phyloP scores from a whole-genome alignment of 176 grass and related monocot genomes.

The Elymus sibiricus region DNA sequence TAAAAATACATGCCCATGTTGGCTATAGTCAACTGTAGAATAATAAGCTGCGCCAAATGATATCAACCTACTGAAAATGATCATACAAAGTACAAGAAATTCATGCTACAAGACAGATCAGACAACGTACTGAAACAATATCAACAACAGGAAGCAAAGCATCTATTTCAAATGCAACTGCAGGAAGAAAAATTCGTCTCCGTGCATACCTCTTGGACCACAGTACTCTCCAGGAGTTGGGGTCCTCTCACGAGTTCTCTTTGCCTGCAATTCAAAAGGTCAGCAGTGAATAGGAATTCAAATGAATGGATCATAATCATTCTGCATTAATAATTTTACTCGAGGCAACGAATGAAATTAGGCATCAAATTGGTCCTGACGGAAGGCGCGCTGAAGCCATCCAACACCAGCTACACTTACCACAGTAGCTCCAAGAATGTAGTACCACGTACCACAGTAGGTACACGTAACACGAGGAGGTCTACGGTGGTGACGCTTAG shows the following conservation, averaged over 20 bases:
- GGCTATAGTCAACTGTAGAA: not conserved
- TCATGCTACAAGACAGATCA: not conserved
- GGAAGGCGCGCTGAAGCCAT: not conserved
- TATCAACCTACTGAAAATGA: not conserved
- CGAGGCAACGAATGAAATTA: not conserved
- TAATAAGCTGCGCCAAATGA: not conserved
- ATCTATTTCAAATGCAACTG: not conserved
- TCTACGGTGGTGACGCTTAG: not conserved
- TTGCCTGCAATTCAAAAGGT: conserved; percentile 52
- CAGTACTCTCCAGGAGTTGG: conserved; percentile 90
- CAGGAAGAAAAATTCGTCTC: not conserved
- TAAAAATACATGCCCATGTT: not conserved
- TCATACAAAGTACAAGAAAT: not conserved
- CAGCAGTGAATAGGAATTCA: not conserved
- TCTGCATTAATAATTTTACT: not conserved
- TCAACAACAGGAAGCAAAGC: not conserved
- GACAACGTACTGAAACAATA: not conserved
- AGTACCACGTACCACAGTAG: conserved; percentile 32
- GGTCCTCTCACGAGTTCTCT: conserved; percentile 81
- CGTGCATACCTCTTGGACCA: conserved; percentile 60
- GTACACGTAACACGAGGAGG: not conserved
- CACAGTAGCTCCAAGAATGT: conserved; percentile 27
- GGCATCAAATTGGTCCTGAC: not conserved
- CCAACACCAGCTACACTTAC: conserved; percentile 22
- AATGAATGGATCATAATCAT: not conserved